A percentile compares a stretch with the other conserved stretches of the same genome.
Conservation (phyloP, 2,329 filamentous ascomycete species). For the Trichoderma citrinoviride region DNA sequence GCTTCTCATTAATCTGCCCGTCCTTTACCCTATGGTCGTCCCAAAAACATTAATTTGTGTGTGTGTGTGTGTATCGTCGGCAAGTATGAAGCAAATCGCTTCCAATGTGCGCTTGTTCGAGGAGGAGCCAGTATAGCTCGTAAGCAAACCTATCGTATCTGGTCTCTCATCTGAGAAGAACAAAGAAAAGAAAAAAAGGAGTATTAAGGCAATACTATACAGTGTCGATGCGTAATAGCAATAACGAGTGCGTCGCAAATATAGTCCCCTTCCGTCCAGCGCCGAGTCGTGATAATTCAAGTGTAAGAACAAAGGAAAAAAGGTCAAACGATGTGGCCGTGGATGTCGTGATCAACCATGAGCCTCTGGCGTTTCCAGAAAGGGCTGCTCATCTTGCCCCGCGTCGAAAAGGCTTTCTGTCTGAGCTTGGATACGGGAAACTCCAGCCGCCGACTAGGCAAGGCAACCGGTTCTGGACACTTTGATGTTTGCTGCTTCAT, state of each 20-base stretch:
- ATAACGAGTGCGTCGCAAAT: conserved; percentile 11
- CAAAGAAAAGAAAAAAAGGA: background rate
- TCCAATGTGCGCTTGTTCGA: conserved; percentile 19
- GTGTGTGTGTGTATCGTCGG: conserved; percentile 11
- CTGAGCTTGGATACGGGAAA: background rate
- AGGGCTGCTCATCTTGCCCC: background rate
- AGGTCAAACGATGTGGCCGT: background rate
- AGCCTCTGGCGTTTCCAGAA: conserved; percentile 15
- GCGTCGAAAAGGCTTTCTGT: background rate
- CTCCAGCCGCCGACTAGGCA: background rate
- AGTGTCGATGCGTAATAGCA: conserved; percentile 18
- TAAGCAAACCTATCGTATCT: background rate
- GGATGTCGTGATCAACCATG: conserved; percentile 15
- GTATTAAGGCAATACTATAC: background rate
- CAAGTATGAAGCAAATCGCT: conserved; percentile 23
- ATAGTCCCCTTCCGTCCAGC: background rate
- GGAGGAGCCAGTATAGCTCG: background rate
- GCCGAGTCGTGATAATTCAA: background rate
- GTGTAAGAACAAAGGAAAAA: background rate
- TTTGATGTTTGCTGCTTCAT: background rate
- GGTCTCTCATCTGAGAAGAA: conserved; percentile 10
- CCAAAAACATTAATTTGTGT: no score
- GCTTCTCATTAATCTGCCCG: background rate
- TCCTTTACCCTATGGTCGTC: no score
- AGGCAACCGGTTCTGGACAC: background rate